Conservation (phyloP, 371 early-diverging fungal genomes). For the Mucor velutinosus region DNA sequence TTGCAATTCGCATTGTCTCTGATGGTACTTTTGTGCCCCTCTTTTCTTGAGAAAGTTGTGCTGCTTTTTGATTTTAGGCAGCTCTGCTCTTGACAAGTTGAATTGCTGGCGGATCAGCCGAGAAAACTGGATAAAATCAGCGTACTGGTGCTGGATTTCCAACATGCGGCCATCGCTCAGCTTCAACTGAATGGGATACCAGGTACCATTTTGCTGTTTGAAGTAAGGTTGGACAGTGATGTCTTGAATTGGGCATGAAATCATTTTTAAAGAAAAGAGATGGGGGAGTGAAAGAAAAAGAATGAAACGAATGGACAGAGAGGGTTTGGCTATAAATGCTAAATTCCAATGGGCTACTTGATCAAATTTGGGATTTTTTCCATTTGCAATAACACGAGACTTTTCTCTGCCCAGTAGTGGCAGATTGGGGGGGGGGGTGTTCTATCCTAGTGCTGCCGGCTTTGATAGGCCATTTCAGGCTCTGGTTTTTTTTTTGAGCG, state of each 20-base stretch:
- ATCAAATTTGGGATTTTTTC: neutral
- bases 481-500: neutral
- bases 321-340: neutral
- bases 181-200: conserved; percentile 13
- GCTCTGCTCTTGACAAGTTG: neutral
- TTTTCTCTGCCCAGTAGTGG: neutral
- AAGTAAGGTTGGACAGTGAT: neutral
- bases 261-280: neutral
- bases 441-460: neutral
- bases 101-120: neutral
- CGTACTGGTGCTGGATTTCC: neutral
- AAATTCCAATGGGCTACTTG: neutral
- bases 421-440: neutral
- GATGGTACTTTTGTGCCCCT: conserved; percentile 1
- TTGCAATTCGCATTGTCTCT: conserved; percentile 12
- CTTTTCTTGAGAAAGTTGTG: neutral
- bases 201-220: neutral
- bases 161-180: neutral
- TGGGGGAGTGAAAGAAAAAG: neutral
- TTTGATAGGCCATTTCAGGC: neutral
- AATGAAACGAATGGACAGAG: neutral
- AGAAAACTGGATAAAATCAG: conserved; percentile 14
- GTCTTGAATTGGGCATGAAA: neutral
- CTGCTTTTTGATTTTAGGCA: neutral
- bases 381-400: neutral